Conservation (phyloP, 106 monocot genomes). For the Agapanthus africanus region DNA sequence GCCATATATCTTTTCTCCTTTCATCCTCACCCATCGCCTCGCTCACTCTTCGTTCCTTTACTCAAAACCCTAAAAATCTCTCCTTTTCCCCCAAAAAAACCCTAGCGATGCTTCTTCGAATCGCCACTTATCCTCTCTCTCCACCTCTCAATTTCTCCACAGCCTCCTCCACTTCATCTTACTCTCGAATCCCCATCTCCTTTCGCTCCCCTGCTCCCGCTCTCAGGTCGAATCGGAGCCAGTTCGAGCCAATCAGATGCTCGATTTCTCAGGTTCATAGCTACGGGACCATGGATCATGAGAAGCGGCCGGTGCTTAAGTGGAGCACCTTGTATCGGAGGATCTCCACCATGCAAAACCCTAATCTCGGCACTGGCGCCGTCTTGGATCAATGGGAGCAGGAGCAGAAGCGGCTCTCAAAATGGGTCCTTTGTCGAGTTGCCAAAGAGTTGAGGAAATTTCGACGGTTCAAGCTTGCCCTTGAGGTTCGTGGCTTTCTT, state of each 20-base stretch:
- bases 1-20: too few species aligned
- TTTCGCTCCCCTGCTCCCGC: background rate
- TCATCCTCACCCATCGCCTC: too few species aligned
- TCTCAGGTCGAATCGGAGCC: background rate
- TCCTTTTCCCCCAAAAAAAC: too few species aligned
- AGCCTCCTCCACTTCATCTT: slow-evolving; percentile 2
- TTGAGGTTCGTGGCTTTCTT: too few species aligned
- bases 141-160: background rate
- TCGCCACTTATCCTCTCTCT: background rate
- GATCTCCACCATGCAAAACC: slow-evolving; percentile 42
- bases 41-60: too few species aligned
- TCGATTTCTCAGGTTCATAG: slow-evolving; percentile 55
- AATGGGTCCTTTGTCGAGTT: slow-evolving; percentile 78
- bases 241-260: slow-evolving; percentile 14
- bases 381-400: slow-evolving; percentile 58
- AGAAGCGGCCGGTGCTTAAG: slow-evolving; percentile 38
- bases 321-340: slow-evolving; percentile 79
- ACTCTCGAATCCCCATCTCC: background rate
- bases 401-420: slow-evolving; percentile 49
- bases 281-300: slow-evolving; percentile 77
- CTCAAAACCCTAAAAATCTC: too few species aligned
- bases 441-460: slow-evolving; percentile 81
- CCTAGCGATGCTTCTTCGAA: background rate
- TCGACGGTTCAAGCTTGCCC: slow-evolving; percentile 48
- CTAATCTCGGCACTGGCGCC: slow-evolving; percentile 12